Evolutionary conservation across 1,139 yeast genomes (phyloP).

Genomic region (Taphrina pruni): DNA sequence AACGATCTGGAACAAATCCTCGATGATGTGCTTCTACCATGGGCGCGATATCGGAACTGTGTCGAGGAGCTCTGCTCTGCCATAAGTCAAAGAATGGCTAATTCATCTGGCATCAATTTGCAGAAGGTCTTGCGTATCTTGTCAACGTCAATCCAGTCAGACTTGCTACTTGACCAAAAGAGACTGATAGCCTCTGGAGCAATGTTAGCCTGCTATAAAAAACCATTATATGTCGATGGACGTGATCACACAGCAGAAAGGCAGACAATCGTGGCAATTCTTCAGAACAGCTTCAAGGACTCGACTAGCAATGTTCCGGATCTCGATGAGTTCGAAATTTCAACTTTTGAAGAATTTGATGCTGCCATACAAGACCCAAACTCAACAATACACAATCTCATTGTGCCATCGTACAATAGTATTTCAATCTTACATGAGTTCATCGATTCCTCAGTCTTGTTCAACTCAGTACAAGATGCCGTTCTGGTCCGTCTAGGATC

Average conservation of each 20-base stretch:
- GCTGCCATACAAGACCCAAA: background rate
- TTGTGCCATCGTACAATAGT: background rate
- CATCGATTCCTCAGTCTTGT: constrained; percentile 12
- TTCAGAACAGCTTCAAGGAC: constrained; percentile 15
- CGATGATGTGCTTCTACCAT: constrained; percentile 20
- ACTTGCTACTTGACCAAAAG: constrained; percentile 3
- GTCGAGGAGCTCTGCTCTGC: background rate
- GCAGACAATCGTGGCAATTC: constrained; percentile 27
- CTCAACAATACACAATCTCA: constrained; percentile 4
- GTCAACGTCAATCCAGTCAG: constrained; percentile 17
- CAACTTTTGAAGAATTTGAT: background rate
- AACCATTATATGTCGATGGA: constrained; percentile 12
- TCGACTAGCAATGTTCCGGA: background rate
- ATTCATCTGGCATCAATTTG: constrained; percentile 18
- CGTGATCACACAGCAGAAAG: constrained; percentile 22
- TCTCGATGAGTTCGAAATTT: constrained; percentile 8
- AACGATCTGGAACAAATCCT: constrained; percentile 14
- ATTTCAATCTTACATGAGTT: background rate
- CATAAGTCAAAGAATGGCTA: constrained; percentile 10
- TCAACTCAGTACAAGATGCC: constrained; percentile 18
- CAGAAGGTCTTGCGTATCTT: constrained; percentile 13
- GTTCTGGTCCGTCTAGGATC: constrained; percentile 18
- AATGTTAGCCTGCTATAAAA: constrained; percentile 18
- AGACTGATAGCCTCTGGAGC: constrained; percentile 10
- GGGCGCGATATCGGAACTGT: constrained; percentile 5